Conservation (phyloP, 108 stramenopile genomes). For the Conticribra weissflogii region DNA sequence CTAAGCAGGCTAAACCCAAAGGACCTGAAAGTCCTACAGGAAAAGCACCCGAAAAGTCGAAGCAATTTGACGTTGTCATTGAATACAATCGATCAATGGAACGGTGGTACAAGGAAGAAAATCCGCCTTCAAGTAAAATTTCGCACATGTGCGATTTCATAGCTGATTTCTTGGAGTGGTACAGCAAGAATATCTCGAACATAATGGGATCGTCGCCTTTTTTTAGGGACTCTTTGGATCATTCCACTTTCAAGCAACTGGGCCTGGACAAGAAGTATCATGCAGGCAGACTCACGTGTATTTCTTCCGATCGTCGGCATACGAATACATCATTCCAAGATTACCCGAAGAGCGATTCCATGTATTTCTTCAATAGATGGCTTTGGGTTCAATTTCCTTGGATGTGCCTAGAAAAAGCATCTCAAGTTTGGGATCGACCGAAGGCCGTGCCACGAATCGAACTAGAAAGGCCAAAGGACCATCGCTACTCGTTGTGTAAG, state of each 20-base stretch:
- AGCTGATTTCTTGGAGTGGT: slow-evolving; percentile 63
- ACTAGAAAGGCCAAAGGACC: too few relatives aligned
- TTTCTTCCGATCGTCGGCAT: too few relatives aligned
- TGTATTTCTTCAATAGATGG: slow-evolving; percentile 69
- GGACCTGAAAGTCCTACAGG: not conserved
- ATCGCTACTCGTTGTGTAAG: too few relatives aligned
- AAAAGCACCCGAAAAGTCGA: slow-evolving; percentile 1
- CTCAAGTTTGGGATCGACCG: not conserved
- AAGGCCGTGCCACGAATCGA: not conserved
- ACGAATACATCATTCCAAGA: slow-evolving; percentile 9
- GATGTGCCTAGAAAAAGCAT: slow-evolving; percentile 57
- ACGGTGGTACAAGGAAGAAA: slow-evolving; percentile 48
- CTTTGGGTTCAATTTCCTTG: slow-evolving; percentile 79
- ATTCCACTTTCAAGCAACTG: slow-evolving; percentile 23
- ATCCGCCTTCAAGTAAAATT: slow-evolving; percentile 50
- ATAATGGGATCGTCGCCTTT: slow-evolving; percentile 37
- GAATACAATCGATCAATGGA: slow-evolving; percentile 61
- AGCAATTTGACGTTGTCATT: slow-evolving; percentile 67
- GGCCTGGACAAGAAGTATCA: slow-evolving; percentile 14
- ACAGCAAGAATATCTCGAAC: slow-evolving; percentile 32
- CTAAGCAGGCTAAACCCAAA: not conserved
- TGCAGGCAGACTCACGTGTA: too few relatives aligned
- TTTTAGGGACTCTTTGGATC: slow-evolving; percentile 25
- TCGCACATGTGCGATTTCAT: slow-evolving; percentile 45
- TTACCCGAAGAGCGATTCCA: not conserved